Evolutionary conservation across 768 basidiomycete species (phyloP), one percentile per base, ranked within the genome.

Genomic region (Gymnopilus junonius): DNA sequence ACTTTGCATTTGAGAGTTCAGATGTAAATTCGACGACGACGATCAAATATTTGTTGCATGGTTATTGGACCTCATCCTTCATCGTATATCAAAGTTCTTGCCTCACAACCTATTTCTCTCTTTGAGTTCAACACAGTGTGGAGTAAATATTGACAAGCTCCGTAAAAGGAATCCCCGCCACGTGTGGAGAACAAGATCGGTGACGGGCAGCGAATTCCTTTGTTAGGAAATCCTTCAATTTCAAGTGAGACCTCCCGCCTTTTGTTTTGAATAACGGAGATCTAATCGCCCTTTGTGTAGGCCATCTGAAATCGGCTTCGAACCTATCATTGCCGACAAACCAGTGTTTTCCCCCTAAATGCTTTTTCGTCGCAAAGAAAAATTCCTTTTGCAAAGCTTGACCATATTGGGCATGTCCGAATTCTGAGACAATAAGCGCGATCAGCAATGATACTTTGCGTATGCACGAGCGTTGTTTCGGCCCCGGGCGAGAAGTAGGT

Each of bases 391-490:
- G 35, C 48, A 58, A 39, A 62, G 48, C 48, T 58, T 62, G 59
- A 62, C 27, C 59, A 43, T 64, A 58, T 57, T 67, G 60, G 43
- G 35, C 63, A 59, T 58, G 46, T 63, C 63, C 67, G 58, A 34
- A 54, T 29, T 39, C 10, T 32, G 48, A 66, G 57, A 71, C 71
- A 73, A 70, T 70, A 68, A 51, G 59, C 56, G 37, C 63, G 66
- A 69, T 67, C 66, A 59, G 29, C 62, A 56, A 65, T 57, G 61
- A 60, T 60, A 43, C 61, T 65, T 70, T 69, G 60, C 68, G 55
- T 35, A 14, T 54, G 51, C 51, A 58, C 61, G 57, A 58, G 50
- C 67, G 62, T 70, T 72, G 69, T 71, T 65, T 68, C 69, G 67
- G 71, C 50, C 32, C 69, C 67, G 67, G 64, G 55, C 29, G 48